phyloP scores from a whole-genome alignment of 768 basidiomycete species.

The Baorangia bicolor region DNA sequence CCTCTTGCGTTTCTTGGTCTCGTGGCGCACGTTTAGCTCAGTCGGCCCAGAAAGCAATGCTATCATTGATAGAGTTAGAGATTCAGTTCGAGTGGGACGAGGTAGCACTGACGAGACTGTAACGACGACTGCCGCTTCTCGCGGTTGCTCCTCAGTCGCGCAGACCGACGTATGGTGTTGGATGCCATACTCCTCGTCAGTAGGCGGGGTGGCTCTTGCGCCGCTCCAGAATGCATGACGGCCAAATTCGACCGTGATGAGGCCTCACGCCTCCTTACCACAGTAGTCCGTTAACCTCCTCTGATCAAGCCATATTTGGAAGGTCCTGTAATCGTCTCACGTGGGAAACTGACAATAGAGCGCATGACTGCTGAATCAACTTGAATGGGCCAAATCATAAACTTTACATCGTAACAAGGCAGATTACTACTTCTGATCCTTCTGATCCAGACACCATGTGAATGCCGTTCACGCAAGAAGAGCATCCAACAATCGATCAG shows the following conservation, averaged over 20 bases:
- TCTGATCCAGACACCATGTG: neutral
- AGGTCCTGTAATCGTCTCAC: constrained; percentile 28
- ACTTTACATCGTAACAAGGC: neutral
- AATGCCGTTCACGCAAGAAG: neutral
- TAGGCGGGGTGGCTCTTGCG: constrained; percentile 11
- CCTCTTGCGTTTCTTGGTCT: constrained; percentile 12
- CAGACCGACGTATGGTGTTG: constrained; percentile 20
- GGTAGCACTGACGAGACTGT: constrained; percentile 15
- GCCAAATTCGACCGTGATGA: neutral
- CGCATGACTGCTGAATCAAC: neutral
- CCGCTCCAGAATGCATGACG: constrained; percentile 18
- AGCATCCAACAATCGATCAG: neutral
- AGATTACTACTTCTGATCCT: neutral
- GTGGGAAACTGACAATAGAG: constrained; percentile 15
- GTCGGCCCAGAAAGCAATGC: neutral
- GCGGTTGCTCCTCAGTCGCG: constrained; percentile 12
- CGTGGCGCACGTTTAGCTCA: neutral
- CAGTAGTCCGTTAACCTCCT: neutral
- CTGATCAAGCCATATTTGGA: constrained; percentile 28
- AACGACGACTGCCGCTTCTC: constrained; percentile 1
- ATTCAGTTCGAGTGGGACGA: neutral
- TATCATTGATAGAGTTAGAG: constrained; percentile 8
- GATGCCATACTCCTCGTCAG: constrained; percentile 28
- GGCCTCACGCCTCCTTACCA: neutral
- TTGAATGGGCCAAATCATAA: neutral